phyloP scores from a whole-genome alignment of 1,284 basidiomycete genomes.

The Vanrija pseudolonga region DNA sequence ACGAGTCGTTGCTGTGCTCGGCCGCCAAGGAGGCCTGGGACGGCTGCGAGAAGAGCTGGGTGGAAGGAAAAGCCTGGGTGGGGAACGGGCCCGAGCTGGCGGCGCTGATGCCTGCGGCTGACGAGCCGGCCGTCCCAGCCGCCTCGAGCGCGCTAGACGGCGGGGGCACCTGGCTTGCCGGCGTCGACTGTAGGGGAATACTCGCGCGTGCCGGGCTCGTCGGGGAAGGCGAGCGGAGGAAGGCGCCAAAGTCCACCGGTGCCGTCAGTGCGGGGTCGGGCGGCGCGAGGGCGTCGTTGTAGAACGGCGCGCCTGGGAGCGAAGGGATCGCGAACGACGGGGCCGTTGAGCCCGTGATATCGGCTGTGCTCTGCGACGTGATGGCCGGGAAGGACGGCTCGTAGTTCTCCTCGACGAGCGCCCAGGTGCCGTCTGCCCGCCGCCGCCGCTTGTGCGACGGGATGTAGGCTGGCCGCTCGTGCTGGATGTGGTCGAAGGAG shows the following conservation, averaged over 20 bases:
- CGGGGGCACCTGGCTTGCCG: conserved; percentile 3
- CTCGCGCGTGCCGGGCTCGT: not conserved
- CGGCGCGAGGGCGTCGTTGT: not conserved
- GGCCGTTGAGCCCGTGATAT: not conserved
- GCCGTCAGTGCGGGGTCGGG: not conserved
- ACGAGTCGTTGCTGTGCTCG: not conserved
- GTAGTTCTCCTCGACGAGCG: conserved; percentile 2
- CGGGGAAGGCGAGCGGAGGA: conserved; percentile 13
- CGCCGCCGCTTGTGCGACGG: conserved; percentile 9
- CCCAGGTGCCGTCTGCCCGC: conserved; percentile 10
- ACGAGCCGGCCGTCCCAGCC: not conserved
- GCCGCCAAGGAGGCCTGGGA: not conserved
- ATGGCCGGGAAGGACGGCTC: not conserved
- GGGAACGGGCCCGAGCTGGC: not conserved
- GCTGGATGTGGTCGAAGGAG: conserved; percentile 8
- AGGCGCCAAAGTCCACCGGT: conserved; percentile 12
- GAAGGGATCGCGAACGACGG: not conserved
- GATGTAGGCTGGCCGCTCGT: conserved; percentile 9
- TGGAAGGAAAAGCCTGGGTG: conserved; percentile 1
- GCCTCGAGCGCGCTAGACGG: not conserved
- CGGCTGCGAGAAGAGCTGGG: not conserved
- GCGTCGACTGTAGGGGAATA: not conserved
- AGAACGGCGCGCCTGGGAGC: not conserved
- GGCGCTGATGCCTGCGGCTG: not conserved
- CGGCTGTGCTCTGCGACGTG: not conserved